A percentile compares a stretch with the other conserved stretches of the same genome.
Evolutionary conservation across 176 grass and related monocot species (phyloP).

Genomic region (Rhynchospora pubera): DNA sequence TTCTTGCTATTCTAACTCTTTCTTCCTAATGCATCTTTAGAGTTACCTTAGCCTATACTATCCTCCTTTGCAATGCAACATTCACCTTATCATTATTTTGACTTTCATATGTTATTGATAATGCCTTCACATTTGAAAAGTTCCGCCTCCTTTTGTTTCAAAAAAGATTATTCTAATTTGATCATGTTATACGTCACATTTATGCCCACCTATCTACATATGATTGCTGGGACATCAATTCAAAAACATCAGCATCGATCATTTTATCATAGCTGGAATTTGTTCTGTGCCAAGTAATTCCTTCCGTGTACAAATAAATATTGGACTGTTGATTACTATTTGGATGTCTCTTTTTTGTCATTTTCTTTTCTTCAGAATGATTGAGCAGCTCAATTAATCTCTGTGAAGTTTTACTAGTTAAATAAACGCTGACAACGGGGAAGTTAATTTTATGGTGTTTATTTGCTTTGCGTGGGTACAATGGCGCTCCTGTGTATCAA

Average conservation of each 20-base stretch:
- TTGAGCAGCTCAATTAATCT: background rate
- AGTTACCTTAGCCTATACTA: no score
- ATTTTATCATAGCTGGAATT: background rate
- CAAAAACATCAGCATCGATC: constrained; percentile 6
- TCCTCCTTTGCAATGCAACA: no score
- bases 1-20: no score
- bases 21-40: no score
- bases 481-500: no score
- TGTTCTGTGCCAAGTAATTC: background rate
- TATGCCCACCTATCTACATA: background rate
- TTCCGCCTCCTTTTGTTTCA: background rate
- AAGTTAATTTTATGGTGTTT: no score
- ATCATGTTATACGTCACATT: constrained; percentile 4
- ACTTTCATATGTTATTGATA: background rate
- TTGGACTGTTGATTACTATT: background rate
- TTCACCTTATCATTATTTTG: background rate
- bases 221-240: background rate
- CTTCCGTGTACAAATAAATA: background rate
- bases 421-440: background rate
- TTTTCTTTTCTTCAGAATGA: constrained; percentile 8
- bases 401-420: background rate
- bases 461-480: no score
- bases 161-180: background rate
- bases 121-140: background rate
- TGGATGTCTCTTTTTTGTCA: background rate